A percentile compares a stretch with the other conserved stretches of the same genome.
Evolutionary conservation across 2,329 filamentous ascomycete species (phyloP).

Genomic region (Lasiodiplodia citricola): DNA sequence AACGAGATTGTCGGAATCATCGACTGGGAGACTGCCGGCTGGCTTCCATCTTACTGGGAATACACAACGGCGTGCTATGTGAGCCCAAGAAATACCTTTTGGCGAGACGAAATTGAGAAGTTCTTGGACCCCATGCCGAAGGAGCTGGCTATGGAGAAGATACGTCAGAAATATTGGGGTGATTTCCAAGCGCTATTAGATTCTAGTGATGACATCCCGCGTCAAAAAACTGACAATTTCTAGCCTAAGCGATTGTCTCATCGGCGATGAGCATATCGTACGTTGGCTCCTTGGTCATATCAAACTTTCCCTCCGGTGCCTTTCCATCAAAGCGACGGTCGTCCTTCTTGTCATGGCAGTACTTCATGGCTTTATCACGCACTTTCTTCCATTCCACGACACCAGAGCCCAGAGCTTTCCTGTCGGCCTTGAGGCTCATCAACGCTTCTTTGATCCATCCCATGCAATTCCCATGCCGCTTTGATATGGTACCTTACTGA

Average conservation of each 20-base stretch:
- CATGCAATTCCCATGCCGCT: too few relatives aligned
- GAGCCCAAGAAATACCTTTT: slow-evolving; percentile 48
- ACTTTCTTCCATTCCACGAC: slow-evolving; percentile 43
- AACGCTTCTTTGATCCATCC: slow-evolving; percentile 52
- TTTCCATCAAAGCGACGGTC: slow-evolving; percentile 50
- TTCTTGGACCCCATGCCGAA: slow-evolving; percentile 47
- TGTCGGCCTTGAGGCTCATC: slow-evolving; percentile 36
- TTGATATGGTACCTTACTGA: slow-evolving; percentile 31
- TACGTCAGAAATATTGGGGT: slow-evolving; percentile 31
- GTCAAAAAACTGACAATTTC: too few relatives aligned
- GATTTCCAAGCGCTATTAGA: not conserved
- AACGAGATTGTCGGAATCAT: slow-evolving; percentile 53
- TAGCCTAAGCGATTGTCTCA: slow-evolving; percentile 25
- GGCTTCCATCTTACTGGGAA: slow-evolving; percentile 57
- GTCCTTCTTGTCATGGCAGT: slow-evolving; percentile 47
- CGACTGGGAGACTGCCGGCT: slow-evolving; percentile 55
- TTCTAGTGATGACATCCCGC: too few relatives aligned
- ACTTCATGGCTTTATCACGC: slow-evolving; percentile 45
- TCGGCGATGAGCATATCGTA: slow-evolving; percentile 40
- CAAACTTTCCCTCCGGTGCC: slow-evolving; percentile 32
- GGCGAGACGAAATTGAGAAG: slow-evolving; percentile 39
- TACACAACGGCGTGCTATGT: slow-evolving; percentile 49
- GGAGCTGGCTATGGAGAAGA: slow-evolving; percentile 50
- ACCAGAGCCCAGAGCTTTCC: slow-evolving; percentile 41
- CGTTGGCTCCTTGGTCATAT: slow-evolving; percentile 40